Evolutionary conservation across 2,329 filamentous ascomycete genomes (phyloP), one percentile per base, ranked within the genome.

Genomic region (Neonectria neomacrospora): DNA sequence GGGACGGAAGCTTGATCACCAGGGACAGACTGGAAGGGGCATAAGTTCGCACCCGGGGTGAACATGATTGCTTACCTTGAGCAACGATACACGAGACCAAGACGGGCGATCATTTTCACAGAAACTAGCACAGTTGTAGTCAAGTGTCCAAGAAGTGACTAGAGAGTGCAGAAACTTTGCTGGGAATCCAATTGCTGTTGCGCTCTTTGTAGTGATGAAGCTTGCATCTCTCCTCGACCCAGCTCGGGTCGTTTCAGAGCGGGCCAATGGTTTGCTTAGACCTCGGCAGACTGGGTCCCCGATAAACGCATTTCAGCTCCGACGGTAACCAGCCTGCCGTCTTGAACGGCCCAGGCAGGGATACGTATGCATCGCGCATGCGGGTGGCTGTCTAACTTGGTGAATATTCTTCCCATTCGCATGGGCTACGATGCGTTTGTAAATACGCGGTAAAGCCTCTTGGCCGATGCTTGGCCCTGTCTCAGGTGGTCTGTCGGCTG

Each of bases 81-180:
- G 53, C 53, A 55, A 45, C 65, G 65, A 65, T 59, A 54, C 16
- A 44, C 48, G 14, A 52, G 30, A 34, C 63, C 48, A 32, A 73
- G 48, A 45, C 63, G 69, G 41, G 63, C 55, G 45, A 73, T 63
- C 71, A 73, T 73, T 45, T 51, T 55, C 45, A 47, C 47, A 28
- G 39, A 50, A 32, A 11, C 5, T n/a, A 50, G 30, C 7, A n/a
- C n/a, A 50, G 11, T 20, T 50, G 26, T 12, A 22, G 28, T 5
- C 11, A 32, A 7, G n/a, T 50, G 10, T 50, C 12, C 3, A 50
- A 14, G 11, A 18, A 26, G 47, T 20, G 11, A 7, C 18, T 18
- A 16, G n/a, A 50, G 10, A 11, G 54, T 14, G 23, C 44, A 10
- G 30, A 12, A 34, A 28, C 16, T 26, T 41, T 18, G 30, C 10